Evolutionary conservation across 805 yeast genomes (phyloP), one percentile per base, ranked within the genome.

Genomic region (Jamesozyma piceae): DNA sequence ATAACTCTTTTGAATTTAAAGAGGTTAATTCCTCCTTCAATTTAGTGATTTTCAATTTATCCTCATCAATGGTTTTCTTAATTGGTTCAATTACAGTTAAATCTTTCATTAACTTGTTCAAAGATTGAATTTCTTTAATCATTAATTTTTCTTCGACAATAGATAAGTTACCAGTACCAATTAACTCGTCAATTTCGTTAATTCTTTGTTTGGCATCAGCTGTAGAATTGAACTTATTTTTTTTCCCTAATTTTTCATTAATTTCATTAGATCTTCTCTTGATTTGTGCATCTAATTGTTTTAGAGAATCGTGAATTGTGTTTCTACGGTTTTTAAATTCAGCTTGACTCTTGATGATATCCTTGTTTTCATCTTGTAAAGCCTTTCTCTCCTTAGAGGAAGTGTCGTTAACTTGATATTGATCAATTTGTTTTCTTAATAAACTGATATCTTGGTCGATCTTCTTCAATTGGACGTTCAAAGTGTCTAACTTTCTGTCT

Each of bases 141-240:
- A 73, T 66, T 59, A 79, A 74, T 70, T 86, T 82, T 74, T 92
- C 99, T 49, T 90, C 95, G 42, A 88, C 97, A 58, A 92, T 77
- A 54, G 85, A 77, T 61, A 92, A 72, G 37, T 73, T 66, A 49
- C 97, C 97, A 39, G 82, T 66, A 43, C 83, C 85, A 48, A 92
- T 80, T 51, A 74, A 70, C 35, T 72, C 74, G 62, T 92, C 97
- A 57, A 87, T 75, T 50, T 69, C 70, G 45, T 62, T 60, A 57
- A 84, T 72, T 63, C 80, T 77, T 45, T 69, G 68, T 53, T 83
- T 88, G 51, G 84, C 80, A 49, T 84, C 94, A 30, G 68, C 79
- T 47, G 73, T 75, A 37, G 71, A 67, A 62, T 79, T 80, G 73
- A 77, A 89, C 51, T 68, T 75, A 67, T 82, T 85, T 41, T 58